Conservation (phyloP, 768 basidiomycete genomes). For the Phallus indusiatus region DNA sequence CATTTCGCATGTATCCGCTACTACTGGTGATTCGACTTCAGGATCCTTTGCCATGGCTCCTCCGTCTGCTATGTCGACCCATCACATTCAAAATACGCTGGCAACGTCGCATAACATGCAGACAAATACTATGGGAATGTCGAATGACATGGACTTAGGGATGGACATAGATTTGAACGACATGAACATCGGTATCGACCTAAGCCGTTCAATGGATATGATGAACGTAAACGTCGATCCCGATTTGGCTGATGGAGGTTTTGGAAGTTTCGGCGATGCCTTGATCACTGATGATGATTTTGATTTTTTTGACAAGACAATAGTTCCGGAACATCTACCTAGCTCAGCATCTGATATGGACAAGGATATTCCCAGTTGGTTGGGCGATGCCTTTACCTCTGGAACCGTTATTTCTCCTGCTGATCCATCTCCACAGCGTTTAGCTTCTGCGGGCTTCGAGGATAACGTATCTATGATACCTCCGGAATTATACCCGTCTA, state of each 20-base stretch:
- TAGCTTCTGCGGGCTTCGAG: constrained; percentile 18
- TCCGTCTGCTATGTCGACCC: neutral
- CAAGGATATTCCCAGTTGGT: neutral
- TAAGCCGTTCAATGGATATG: neutral
- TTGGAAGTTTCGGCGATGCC: constrained; percentile 16
- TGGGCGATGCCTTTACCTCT: neutral
- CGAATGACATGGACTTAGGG: constrained; percentile 39
- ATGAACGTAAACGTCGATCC: constrained; percentile 15
- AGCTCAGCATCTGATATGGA: neutral
- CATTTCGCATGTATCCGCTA: neutral
- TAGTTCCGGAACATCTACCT: neutral
- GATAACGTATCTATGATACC: constrained; percentile 8
- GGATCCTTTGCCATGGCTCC: neutral
- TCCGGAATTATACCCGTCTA: constrained; percentile 19
- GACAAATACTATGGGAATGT: constrained; percentile 17
- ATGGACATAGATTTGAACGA: constrained; percentile 32
- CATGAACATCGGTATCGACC: constrained; percentile 7
- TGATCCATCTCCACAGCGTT: neutral
- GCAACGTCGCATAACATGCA: neutral
- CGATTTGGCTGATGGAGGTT: constrained; percentile 15
- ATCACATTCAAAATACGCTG: neutral
- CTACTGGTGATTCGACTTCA: neutral
- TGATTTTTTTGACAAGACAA: constrained; percentile 61
- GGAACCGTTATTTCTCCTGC: neutral
- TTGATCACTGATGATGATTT: constrained; percentile 84